A percentile compares a stretch with the other conserved stretches of the same genome.
Conservation (phyloP, 306 rosid genomes). For the Trifolium subterraneum region DNA sequence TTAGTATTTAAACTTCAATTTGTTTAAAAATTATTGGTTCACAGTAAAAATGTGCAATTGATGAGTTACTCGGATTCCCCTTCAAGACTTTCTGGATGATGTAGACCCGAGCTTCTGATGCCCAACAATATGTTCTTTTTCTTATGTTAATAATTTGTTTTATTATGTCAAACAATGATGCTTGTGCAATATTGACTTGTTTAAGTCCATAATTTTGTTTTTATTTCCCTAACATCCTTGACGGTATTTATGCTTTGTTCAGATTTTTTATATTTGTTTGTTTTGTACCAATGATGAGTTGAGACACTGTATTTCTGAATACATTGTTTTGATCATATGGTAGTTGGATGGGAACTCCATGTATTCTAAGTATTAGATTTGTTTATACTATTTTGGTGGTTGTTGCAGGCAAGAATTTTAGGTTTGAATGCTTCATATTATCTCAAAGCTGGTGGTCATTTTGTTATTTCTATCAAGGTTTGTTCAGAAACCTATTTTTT, state of each 20-base stretch:
- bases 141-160: neutral
- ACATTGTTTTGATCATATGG: neutral
- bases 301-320: too few relatives aligned
- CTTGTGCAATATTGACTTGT: neutral
- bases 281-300: too few relatives aligned
- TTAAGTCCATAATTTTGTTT: neutral
- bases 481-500: slow-evolving; percentile 2
- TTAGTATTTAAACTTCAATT: too few relatives aligned
- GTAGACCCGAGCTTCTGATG: slow-evolving; percentile 77
- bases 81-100: slow-evolving; percentile 68
- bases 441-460: slow-evolving; percentile 91
- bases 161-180: neutral
- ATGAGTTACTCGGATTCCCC: slow-evolving; percentile 79
- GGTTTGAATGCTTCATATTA: slow-evolving; percentile 88
- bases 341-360: neutral
- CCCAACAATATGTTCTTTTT: neutral
- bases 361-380: neutral
- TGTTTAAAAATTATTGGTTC: too few relatives aligned
- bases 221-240: too few relatives aligned
- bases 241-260: too few relatives aligned
- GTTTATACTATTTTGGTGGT: neutral
- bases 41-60: slow-evolving; percentile 38
- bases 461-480: slow-evolving; percentile 93
- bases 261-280: too few relatives aligned
- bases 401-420: slow-evolving; percentile 92